These are phyloP conservation scores for Botryotinia convoluta DNA, from an alignment of 2,329 filamentous ascomycete genomes.

Conservation along the genomic window DNA sequence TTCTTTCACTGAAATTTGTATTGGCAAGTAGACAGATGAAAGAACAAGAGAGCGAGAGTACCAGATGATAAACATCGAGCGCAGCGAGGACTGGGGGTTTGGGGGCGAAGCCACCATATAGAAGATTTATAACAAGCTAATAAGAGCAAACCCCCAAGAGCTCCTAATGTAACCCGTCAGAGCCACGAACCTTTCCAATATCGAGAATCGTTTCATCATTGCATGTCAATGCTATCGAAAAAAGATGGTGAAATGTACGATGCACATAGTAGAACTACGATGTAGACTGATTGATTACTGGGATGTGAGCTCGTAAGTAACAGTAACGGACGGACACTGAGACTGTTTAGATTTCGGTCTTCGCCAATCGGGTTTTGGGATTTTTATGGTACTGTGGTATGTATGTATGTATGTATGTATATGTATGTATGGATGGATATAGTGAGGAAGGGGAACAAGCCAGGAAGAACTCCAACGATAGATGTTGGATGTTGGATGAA, in stretches of 20 bases:
- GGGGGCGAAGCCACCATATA: background rate
- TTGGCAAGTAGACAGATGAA: background rate
- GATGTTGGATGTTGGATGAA: background rate
- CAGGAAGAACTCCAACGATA: background rate
- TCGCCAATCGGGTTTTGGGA: background rate
- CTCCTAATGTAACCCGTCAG: background rate
- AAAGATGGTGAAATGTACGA: background rate
- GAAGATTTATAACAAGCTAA: fast-evolving
- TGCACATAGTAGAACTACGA: background rate
- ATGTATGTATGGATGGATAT: background rate
- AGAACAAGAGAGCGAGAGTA: background rate
- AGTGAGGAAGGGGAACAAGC: background rate
- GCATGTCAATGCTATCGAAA: background rate
- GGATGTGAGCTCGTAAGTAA: background rate
- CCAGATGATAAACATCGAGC: background rate
- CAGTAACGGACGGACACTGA: background rate
- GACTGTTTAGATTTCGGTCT: background rate
- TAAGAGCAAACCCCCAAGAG: background rate
- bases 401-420: background rate
- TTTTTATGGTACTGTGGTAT: background rate
- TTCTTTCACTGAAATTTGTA: background rate
- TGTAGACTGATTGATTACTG: background rate
- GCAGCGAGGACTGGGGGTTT: background rate
- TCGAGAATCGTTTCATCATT: background rate
- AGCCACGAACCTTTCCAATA: background rate